Conservation (phyloP, 225 moss, liverwort and hornwort genomes). For the Marchantia polymorpha region DNA sequence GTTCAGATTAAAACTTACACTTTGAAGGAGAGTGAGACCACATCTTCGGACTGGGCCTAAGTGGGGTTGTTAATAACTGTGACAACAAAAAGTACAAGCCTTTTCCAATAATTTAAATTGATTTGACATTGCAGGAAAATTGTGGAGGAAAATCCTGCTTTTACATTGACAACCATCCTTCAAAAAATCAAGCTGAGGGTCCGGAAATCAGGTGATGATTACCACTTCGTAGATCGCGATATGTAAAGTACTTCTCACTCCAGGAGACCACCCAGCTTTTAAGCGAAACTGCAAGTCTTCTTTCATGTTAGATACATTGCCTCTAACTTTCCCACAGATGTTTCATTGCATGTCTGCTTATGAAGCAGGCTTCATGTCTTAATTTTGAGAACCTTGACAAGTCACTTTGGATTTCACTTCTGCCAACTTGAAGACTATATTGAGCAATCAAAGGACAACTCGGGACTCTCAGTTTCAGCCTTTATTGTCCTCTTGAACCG, state of each 20-base stretch:
- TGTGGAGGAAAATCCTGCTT: constrained; percentile 74
- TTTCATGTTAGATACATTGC: too few relatives aligned
- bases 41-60: not conserved
- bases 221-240: too few relatives aligned
- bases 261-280: too few relatives aligned
- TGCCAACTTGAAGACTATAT: too few relatives aligned
- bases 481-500: not conserved
- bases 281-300: too few relatives aligned
- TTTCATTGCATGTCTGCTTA: too few relatives aligned
- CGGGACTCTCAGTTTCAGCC: not conserved
- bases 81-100: too few relatives aligned
- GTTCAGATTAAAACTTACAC: not conserved
- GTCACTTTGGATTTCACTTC: too few relatives aligned
- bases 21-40: not conserved
- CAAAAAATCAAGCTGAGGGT: constrained; percentile 32
- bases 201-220: constrained; percentile 58
- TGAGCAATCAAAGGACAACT: not conserved
- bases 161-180: constrained; percentile 59
- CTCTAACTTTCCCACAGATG: too few relatives aligned
- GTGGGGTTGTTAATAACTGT: not conserved
- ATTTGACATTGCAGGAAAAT: constrained; percentile 41
- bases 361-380: too few relatives aligned
- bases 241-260: too few relatives aligned
- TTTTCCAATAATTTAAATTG: not conserved
- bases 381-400: too few relatives aligned